Conservation (phyloP, 768 basidiomycete species). For the Psilocybe azurescens region DNA sequence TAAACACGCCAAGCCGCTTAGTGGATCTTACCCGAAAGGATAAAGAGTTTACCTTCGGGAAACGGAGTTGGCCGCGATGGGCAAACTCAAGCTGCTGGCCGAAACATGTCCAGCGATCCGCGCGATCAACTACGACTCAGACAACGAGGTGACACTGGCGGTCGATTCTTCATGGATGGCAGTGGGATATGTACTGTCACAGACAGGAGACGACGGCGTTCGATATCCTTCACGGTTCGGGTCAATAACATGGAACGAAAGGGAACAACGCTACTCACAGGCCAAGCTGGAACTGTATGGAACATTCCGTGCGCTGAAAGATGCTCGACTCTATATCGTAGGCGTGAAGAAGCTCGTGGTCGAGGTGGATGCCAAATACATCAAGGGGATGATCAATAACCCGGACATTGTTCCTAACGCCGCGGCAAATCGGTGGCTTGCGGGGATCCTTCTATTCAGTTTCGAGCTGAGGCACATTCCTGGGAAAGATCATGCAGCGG, state of each 20-base stretch:
- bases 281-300: constrained; percentile 33
- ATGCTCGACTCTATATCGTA: constrained; percentile 16
- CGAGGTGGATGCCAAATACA: neutral
- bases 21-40: too few relatives aligned
- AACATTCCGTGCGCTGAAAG: constrained; percentile 24
- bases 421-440: constrained; percentile 47
- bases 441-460: constrained; percentile 38
- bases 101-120: too few relatives aligned
- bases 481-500: too few relatives aligned
- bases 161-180: constrained; percentile 21
- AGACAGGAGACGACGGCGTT: constrained; percentile 10
- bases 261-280: too few relatives aligned
- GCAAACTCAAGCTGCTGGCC: too few relatives aligned
- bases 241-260: too few relatives aligned
- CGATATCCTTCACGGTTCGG: too few relatives aligned
- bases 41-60: too few relatives aligned
- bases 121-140: neutral
- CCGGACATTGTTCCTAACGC: constrained; percentile 25
- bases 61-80: too few relatives aligned
- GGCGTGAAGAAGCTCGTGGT: constrained; percentile 22
- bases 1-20: neutral
- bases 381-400: constrained; percentile 37
- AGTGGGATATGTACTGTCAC: constrained; percentile 22
- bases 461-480: constrained; percentile 29
- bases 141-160: constrained; percentile 15